Percentiles rank a stretch among this genome's conserved stretches.
Conservation (phyloP, 345 rosid genomes). For the Linum trigynum region DNA sequence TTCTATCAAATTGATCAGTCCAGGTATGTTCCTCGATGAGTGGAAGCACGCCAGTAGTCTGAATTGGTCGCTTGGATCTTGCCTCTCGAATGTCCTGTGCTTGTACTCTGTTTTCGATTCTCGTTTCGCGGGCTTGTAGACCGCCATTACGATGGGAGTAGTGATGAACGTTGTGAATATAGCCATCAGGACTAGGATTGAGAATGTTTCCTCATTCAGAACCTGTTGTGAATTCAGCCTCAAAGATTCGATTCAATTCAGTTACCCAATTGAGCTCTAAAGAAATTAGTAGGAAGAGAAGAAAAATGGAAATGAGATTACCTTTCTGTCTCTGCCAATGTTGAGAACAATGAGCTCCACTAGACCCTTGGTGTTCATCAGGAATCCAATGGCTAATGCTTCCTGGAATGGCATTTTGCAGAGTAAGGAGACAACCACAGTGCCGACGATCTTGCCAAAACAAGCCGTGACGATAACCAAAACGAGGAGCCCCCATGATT, state of each 20-base stretch:
- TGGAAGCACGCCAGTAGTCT: slow-evolving; percentile 55
- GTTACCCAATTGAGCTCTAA: neutral
- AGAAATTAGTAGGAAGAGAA: neutral
- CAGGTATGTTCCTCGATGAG: slow-evolving; percentile 54
- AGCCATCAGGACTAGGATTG: slow-evolving; percentile 55
- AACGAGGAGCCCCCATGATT: slow-evolving; percentile 36
- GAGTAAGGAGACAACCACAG: slow-evolving; percentile 13
- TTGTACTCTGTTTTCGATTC: slow-evolving; percentile 35
- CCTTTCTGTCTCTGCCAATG: slow-evolving; percentile 42
- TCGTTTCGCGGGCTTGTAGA: slow-evolving; percentile 52
- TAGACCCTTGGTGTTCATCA: slow-evolving; percentile 45
- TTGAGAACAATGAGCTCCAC: slow-evolving; percentile 46
- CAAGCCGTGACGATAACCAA: slow-evolving; percentile 35
- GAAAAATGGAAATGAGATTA: neutral
- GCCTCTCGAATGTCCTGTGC: slow-evolving; percentile 37
- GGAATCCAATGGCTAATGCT: slow-evolving; percentile 29
- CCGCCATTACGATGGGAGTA: slow-evolving; percentile 41
- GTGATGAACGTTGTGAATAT: slow-evolving; percentile 64
- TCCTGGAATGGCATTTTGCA: slow-evolving; percentile 27
- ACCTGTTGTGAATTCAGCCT: slow-evolving; percentile 23
- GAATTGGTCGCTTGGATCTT: slow-evolving; percentile 46
- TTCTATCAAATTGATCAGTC: slow-evolving; percentile 52
- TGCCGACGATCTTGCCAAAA: slow-evolving; percentile 35
- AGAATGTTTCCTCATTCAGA: slow-evolving; percentile 53
- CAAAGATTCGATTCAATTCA: neutral